Conservation (phyloP, 2,329 filamentous ascomycete genomes). For the Cytospora leucostoma region DNA sequence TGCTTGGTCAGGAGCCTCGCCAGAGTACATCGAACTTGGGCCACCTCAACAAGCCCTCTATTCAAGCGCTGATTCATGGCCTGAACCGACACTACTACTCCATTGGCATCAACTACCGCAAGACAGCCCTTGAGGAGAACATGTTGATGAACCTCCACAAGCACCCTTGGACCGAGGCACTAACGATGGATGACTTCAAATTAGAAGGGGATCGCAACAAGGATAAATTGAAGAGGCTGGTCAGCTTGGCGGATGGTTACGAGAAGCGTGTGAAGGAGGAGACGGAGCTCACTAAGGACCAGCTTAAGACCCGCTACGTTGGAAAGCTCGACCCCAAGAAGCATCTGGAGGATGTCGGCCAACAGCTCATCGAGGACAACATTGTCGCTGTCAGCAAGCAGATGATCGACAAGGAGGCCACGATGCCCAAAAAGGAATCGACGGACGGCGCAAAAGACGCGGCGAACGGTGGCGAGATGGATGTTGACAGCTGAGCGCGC, state of each 20-base stretch:
- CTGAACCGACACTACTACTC: slow-evolving; percentile 99
- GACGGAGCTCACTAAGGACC: slow-evolving; percentile 93
- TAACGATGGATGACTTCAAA: slow-evolving; percentile 96
- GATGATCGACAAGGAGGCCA: slow-evolving; percentile 99
- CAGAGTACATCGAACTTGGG: slow-evolving; percentile 98
- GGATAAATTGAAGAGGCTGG: slow-evolving; percentile 83
- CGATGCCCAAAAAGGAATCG: slow-evolving; percentile 73
- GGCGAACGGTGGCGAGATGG: slow-evolving; percentile 65
- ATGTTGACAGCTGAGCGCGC: slow-evolving; percentile 61
- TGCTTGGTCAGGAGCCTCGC: slow-evolving; percentile 96
- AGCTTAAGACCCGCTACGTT: slow-evolving; percentile 97
- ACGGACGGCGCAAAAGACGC: slow-evolving; percentile 49
- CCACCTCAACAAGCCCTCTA: slow-evolving; percentile 99
- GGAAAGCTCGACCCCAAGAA: slow-evolving; percentile 99
- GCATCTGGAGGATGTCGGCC: slow-evolving; percentile 94
- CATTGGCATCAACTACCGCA: slow-evolving; percentile 97
- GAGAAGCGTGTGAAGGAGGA: slow-evolving; percentile 99
- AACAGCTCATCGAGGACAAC: slow-evolving; percentile 98
- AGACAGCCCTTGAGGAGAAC: slow-evolving; percentile 96
- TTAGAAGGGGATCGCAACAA: slow-evolving; percentile 82
- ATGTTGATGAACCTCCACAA: slow-evolving; percentile 99
- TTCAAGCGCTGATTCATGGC: slow-evolving; percentile 96
- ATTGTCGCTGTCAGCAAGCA: slow-evolving; percentile 97
- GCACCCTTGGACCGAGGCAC: slow-evolving; percentile 97
- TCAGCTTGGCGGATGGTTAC: slow-evolving; percentile 89